Evolutionary conservation across 78 protist genomes (phyloP).

Genomic region (Dictyostelium firmibasis): DNA sequence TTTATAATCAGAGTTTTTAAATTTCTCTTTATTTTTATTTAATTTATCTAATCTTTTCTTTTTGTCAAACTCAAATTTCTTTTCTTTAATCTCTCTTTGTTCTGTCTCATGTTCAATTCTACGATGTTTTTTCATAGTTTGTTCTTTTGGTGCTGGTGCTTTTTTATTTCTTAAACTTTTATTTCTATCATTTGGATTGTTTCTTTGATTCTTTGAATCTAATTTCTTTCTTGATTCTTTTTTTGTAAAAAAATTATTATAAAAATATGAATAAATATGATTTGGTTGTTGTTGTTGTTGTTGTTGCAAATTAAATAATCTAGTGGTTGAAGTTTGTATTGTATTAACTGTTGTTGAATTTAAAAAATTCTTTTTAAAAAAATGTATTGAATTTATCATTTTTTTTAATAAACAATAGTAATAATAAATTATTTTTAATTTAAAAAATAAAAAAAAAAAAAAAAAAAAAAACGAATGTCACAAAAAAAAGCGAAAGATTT

Average conservation of each 20-base stretch:
- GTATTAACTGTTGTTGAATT: background rate
- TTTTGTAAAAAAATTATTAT: background rate
- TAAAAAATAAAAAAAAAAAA: background rate
- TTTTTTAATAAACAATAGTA: background rate
- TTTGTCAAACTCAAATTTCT: background rate
- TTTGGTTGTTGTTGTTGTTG: background rate
- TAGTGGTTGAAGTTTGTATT: background rate
- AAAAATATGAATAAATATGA: background rate
- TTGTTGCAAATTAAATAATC: background rate
- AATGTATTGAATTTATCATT: background rate
- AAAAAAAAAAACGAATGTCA: background rate
- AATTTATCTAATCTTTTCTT: background rate
- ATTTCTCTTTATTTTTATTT: background rate
- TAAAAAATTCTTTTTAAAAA: background rate
- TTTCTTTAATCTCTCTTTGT: background rate
- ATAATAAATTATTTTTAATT: background rate
- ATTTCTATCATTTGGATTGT: slow-evolving; percentile 2
- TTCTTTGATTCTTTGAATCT: background rate
- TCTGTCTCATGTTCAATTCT: background rate
- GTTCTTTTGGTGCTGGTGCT: background rate
- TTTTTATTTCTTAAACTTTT: background rate
- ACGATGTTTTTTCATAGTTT: background rate
- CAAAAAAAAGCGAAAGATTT: no score
- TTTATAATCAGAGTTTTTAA: background rate
- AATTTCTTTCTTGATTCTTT: background rate